Conservation (phyloP, 495 filamentous ascomycete species). For the Symbiotaphrina buchneri region DNA sequence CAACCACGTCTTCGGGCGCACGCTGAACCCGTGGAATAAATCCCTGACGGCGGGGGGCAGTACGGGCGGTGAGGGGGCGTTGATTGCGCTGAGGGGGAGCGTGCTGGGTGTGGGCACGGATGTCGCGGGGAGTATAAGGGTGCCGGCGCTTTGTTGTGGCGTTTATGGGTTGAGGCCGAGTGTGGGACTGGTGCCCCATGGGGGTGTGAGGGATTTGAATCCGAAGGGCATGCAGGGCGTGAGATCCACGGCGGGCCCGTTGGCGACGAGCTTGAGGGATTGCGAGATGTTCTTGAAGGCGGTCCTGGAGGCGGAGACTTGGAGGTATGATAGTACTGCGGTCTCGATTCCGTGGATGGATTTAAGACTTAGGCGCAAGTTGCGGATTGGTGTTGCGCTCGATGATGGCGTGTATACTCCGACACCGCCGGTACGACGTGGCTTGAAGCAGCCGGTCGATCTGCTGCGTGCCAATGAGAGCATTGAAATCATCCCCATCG, state of each 20-base stretch:
- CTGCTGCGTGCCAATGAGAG: too few species aligned
- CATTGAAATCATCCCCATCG: too few species aligned
- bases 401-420: too few species aligned
- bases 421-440: too few species aligned
- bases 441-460: too few species aligned
- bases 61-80: constrained; percentile 39
- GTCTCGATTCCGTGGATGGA: constrained; percentile 12
- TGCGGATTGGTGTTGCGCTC: too few species aligned
- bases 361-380: too few species aligned
- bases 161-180: constrained; percentile 37
- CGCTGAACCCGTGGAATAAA: constrained; percentile 12
- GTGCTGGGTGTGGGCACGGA: constrained; percentile 28
- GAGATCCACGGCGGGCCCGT: constrained; percentile 14
- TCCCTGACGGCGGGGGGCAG: constrained; percentile 29
- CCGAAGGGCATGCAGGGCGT: too few species aligned
- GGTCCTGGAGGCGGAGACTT: constrained; percentile 10
- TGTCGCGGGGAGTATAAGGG: constrained; percentile 25
- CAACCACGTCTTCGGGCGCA: constrained; percentile 19
- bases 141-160: constrained; percentile 35
- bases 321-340: constrained; percentile 13
- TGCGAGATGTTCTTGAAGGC: constrained; percentile 14
- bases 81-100: constrained; percentile 30
- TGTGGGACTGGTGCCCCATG: constrained; percentile 28
- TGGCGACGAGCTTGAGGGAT: constrained; percentile 13
- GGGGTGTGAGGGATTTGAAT: too few species aligned